Base-by-base conservation (phyloP, 176 grass and related monocot genomes). In the Musa beccarii region DNA sequence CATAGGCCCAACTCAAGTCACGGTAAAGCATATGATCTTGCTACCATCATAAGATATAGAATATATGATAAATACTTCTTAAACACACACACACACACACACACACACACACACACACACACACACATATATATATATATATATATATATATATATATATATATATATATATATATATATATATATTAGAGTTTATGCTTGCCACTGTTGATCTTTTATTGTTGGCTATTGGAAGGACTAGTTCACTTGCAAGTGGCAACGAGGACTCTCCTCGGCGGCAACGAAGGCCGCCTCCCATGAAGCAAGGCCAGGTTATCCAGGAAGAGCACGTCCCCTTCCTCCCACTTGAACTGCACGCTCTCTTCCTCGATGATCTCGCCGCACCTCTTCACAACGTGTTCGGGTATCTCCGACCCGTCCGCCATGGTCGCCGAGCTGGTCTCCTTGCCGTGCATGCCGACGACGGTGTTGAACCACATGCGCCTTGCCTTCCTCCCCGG, bases 401-500 rank as follows among this genome's bases (percentile, higher is more conserved):
- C n/a, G 0, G 89, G 86, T 54, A 92, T 92, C 81, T 92, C 81
- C 0, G 76, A 20, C 0, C 89, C 89, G 43, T 92, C 76, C 19
- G 81, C 84, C 52, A 82, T 53, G n/a, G 72, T 81, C 11, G 84
- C 86, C 2, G 86, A 86, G 84, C 89, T 92, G 0, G 82, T 61
- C 76, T 80, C 84, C 76, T 82, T 86, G 62, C 89, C 81, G 49
- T 92, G 86, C 86, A 89, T 89, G 14, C 86, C 86, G 19, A 92
- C 84, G 75, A 92, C 25, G 21, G 89, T 84, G 79, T 92, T 89
- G 83, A 92, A 92, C 86, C 86, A 92, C 86, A 92, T 92, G 63
- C 81, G 29, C 0, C 84, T 26, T 0, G 54, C 86, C 12, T 51
- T 80, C 2, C 84, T 49, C 1, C 66, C 53, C 0, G 86, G 89